Evolutionary conservation across 441 rosid genomes (phyloP), one percentile per base, ranked within the genome.

Genomic region (Viola pubescens): DNA sequence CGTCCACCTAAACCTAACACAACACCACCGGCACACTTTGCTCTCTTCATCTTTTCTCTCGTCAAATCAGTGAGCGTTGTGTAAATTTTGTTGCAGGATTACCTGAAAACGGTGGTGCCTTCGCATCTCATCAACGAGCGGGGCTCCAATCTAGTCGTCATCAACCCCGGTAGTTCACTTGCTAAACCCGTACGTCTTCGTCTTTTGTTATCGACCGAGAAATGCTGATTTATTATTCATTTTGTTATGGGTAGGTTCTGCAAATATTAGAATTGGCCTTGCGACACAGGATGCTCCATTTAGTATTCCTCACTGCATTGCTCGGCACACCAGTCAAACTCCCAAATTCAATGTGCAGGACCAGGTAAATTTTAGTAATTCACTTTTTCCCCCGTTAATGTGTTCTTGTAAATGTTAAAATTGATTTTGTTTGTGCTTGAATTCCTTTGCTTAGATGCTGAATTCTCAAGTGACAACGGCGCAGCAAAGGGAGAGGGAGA

Each of bases 71-170:
- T 55, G 2, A 14, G 12, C 26, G 4, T 13, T 16, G 6, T 51
- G 34, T 37, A 38, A 9, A 42, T 37, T 13, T 10, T n/a, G 38
- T 70, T 47, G 60, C 82, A 82, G 92, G 99, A 88, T 73, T 91
- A 94, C 83, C 69, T 94, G 84, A 94, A 83, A 76, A 79, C 98
- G 9, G 94, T 82, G 66, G 82, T 82, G 4, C 97, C 99, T 11
- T 90, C 94, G 9, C 99, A 94, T 61, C 86, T 94, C 56, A 63
- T 90, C 37, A 42, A 85, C 37, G 97, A 87, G 72, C 82, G 99
- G 61, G 95, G 99, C 58, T 78, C 89, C 52, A 83, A 86, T 58
- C 75, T 94, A 51, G 89, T 94, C 26, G 89, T 94, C 65, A 82
- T 94, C 56, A 94, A 94, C 64, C 89, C 88, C 10, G 98, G 86